Evolutionary conservation across 495 filamentous ascomycete genomes (phyloP).

Genomic region (Penicillium riverlandense): DNA sequence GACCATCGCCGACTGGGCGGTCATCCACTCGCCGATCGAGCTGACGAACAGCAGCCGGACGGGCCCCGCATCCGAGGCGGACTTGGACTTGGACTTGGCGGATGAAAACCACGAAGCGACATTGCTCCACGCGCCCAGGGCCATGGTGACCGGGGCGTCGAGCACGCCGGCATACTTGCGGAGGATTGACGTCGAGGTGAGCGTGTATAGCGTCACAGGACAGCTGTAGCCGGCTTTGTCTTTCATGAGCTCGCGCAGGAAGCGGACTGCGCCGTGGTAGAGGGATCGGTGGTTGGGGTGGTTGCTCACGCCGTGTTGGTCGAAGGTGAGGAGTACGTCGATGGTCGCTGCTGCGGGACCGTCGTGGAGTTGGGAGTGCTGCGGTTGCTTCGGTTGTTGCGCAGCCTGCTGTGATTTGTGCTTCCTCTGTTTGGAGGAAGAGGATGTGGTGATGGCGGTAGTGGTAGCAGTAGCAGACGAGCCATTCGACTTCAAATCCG

Average conservation of each 20-base stretch:
- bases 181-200: conserved; percentile 58
- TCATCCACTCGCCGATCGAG: conserved; percentile 49
- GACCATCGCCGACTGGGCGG: conserved; percentile 79
- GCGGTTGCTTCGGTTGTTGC: conserved; percentile 2
- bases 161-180: conserved; percentile 78
- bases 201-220: conserved; percentile 76
- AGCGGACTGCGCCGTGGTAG: conserved; percentile 71
- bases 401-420: no score
- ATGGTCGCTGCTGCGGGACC: conserved; percentile 52
- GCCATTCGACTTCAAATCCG: conserved; percentile 29
- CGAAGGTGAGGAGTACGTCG: conserved; percentile 85
- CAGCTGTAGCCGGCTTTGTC: conserved; percentile 58
- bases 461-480: no score
- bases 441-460: no score
- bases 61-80: conserved; percentile 23
- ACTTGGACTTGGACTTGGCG: conserved; percentile 21
- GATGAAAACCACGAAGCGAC: conserved; percentile 26
- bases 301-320: conserved; percentile 65
- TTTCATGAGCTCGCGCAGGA: conserved; percentile 55
- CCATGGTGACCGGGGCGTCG: conserved; percentile 62
- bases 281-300: conserved; percentile 91
- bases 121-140: conserved; percentile 31
- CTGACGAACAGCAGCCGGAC: conserved; percentile 62
- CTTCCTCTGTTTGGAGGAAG: no score
- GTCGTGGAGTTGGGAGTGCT: conserved; percentile 8